phyloP scores from a whole-genome alignment of 1,284 basidiomycete species.

The Fistulina hepatica region DNA sequence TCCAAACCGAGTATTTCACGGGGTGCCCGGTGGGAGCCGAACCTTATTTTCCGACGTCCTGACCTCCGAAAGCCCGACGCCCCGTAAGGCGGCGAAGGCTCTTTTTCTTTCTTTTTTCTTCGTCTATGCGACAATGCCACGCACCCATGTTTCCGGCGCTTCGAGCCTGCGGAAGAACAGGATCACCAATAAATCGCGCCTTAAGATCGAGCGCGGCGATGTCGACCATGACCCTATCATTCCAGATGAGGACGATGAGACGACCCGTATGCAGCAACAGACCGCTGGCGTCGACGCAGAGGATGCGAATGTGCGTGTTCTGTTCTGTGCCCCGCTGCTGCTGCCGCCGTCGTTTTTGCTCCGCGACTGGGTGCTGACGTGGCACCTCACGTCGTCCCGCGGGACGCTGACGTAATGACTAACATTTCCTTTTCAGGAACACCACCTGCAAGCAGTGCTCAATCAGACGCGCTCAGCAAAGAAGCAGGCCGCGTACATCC shows the following conservation, averaged over 20 bases:
- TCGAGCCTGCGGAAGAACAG: too few relatives aligned
- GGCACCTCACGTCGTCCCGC: constrained; percentile 39
- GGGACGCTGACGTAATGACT: constrained; percentile 50
- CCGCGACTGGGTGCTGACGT: constrained; percentile 25
- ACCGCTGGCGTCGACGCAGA: constrained; percentile 71
- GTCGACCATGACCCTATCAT: constrained; percentile 76
- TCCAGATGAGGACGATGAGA: constrained; percentile 75
- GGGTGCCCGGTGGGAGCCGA: too few relatives aligned
- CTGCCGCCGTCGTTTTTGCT: constrained; percentile 30
- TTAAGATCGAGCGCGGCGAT: constrained; percentile 70
- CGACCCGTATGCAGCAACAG: constrained; percentile 43
- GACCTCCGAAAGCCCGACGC: too few relatives aligned
- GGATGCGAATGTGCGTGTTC: constrained; percentile 70
- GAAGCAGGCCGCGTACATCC: constrained; percentile 65
- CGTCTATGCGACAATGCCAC: too few relatives aligned
- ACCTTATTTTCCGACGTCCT: too few relatives aligned
- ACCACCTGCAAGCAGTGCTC: constrained; percentile 82
- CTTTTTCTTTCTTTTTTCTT: too few relatives aligned
- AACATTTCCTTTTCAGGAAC: constrained; percentile 55
- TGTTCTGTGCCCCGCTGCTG: constrained; percentile 20
- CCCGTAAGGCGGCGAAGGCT: too few relatives aligned
- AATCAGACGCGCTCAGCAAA: constrained; percentile 53
- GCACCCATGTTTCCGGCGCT: too few relatives aligned
- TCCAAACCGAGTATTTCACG: too few relatives aligned
- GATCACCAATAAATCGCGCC: constrained; percentile 84